Conservation (phyloP, 805 yeast genomes). For the Cyberlindnera suaveolens region DNA sequence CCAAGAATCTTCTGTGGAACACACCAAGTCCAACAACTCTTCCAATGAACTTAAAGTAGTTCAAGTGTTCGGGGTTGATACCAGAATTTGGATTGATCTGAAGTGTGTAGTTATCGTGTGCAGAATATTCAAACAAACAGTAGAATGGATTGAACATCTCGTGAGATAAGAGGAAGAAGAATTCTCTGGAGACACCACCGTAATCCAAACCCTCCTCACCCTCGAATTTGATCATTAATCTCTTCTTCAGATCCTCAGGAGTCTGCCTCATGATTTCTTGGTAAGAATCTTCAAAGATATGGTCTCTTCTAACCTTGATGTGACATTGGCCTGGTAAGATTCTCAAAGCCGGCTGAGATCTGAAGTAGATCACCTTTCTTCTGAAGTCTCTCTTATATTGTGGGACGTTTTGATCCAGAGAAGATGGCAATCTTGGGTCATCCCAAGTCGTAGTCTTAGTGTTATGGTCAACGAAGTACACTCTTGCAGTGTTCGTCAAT, state of each 20-base stretch:
- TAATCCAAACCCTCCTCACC: constrained; percentile 99
- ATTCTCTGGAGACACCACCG: constrained; percentile 99
- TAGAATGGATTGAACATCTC: constrained; percentile 99
- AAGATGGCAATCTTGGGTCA: constrained; percentile 96
- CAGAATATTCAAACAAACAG: constrained; percentile 94
- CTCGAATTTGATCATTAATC: constrained; percentile 96
- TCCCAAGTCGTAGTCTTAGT: constrained; percentile 99
- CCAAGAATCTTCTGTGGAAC: constrained; percentile 95
- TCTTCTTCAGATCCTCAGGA: constrained; percentile 95
- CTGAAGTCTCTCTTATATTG: constrained; percentile 99
- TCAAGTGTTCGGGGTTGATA: constrained; percentile 95
- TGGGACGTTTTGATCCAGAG: constrained; percentile 96
- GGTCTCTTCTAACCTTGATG: constrained; percentile 94
- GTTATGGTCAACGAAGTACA: constrained; percentile 97
- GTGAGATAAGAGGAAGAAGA: constrained; percentile 91
- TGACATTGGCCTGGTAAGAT: constrained; percentile 98
- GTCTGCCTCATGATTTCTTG: constrained; percentile 99
- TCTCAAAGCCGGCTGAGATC: constrained; percentile 97
- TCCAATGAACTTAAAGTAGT: constrained; percentile 96
- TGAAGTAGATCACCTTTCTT: constrained; percentile 93
- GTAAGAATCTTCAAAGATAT: constrained; percentile 94
- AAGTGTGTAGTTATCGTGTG: constrained; percentile 95
- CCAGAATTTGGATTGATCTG: constrained; percentile 98
- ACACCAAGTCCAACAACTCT: constrained; percentile 97
- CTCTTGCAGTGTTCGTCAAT: constrained; percentile 96